Conservation (phyloP, 2,329 filamentous ascomycete genomes). For the Aspergillus pseudoglaucus region DNA sequence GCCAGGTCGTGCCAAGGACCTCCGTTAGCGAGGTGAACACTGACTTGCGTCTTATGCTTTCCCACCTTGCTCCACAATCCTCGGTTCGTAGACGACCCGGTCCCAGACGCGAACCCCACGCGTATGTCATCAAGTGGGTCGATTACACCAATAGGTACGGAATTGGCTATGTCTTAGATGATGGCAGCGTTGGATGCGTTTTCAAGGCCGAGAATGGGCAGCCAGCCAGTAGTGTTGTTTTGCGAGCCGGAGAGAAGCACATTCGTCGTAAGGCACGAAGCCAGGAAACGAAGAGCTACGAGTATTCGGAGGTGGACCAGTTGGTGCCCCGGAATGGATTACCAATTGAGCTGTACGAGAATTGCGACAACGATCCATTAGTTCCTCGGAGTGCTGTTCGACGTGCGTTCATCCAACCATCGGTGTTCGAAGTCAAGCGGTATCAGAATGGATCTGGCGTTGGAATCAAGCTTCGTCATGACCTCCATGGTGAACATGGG, state of each 20-base stretch:
- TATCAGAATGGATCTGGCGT: slow-evolving; percentile 17
- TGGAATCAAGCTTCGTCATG: slow-evolving; percentile 29
- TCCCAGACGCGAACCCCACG: slow-evolving; percentile 28
- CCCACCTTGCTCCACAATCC: slow-evolving; percentile 28
- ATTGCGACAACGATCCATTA: slow-evolving; percentile 27
- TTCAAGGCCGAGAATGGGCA: slow-evolving; percentile 42
- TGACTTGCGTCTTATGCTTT: slow-evolving; percentile 33
- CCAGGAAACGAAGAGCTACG: slow-evolving; percentile 25
- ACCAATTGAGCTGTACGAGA: slow-evolving; percentile 45
- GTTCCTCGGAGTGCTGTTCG: slow-evolving; percentile 32
- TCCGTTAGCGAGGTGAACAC: slow-evolving; percentile 34
- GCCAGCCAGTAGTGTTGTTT: slow-evolving; percentile 40
- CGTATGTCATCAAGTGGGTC: slow-evolving; percentile 48
- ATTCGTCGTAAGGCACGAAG: slow-evolving; percentile 40
- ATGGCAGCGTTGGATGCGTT: slow-evolving; percentile 46
- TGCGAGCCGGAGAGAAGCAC: slow-evolving; percentile 42
- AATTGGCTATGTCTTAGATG: slow-evolving; percentile 46
- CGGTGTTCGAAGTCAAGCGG: slow-evolving; percentile 33
- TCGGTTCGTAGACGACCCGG: slow-evolving; percentile 25
- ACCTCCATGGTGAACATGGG: slow-evolving; percentile 25
- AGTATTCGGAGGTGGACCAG: slow-evolving; percentile 38
- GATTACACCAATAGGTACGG: slow-evolving; percentile 48
- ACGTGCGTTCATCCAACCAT: slow-evolving; percentile 34
- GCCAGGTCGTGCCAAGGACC: slow-evolving; percentile 32
- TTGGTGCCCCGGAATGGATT: slow-evolving; percentile 37